These are phyloP conservation scores for Psilocybe subaeruginosa DNA, from an alignment of 768 basidiomycete species.

Conservation along the genomic window DNA sequence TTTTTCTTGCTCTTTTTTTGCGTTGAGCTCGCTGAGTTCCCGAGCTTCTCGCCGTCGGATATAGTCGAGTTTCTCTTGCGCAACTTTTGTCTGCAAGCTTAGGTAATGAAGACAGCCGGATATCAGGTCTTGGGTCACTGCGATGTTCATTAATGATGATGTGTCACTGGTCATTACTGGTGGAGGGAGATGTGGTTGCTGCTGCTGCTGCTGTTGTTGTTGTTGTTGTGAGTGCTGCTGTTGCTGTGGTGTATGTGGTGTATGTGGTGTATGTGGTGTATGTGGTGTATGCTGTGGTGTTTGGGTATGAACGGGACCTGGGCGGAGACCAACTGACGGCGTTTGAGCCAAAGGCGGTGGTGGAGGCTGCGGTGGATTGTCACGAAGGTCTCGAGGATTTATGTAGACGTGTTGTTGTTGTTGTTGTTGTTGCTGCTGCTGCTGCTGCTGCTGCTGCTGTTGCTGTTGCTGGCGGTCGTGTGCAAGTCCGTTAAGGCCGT, in stretches of 20 bases:
- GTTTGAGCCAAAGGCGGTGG: slow-evolving; percentile 25
- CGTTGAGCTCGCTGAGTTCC: slow-evolving; percentile 56
- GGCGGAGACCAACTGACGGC: slow-evolving; percentile 17
- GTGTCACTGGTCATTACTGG: slow-evolving; percentile 1
- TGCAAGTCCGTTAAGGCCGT: slow-evolving; percentile 31
- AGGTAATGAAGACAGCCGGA: slow-evolving; percentile 43
- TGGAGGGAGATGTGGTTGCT: neutral
- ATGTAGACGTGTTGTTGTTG: slow-evolving; percentile 38
- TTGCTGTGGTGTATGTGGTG: slow-evolving; percentile 10
- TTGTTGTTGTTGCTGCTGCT: slow-evolving; percentile 22
- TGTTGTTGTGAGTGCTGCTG: slow-evolving; percentile 13
- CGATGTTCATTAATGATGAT: slow-evolving; percentile 17
- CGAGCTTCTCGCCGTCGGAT: slow-evolving; percentile 68
- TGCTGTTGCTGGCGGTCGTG: slow-evolving; percentile 27
- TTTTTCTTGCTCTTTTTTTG: slow-evolving; percentile 24
- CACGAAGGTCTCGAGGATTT: slow-evolving; percentile 43
- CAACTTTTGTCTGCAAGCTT: slow-evolving; percentile 69
- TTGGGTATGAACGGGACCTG: slow-evolving; percentile 11
- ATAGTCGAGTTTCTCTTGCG: slow-evolving; percentile 72
- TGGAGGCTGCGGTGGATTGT: slow-evolving; percentile 27
- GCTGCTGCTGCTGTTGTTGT: slow-evolving; percentile 3
- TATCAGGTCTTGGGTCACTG: slow-evolving; percentile 25
- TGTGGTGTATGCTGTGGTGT: slow-evolving; percentile 11
- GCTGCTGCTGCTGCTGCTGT: slow-evolving; percentile 19
- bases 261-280: slow-evolving; percentile 13